A percentile compares a stretch with the other conserved stretches of the same genome.
phyloP scores from a whole-genome alignment of 257 asterid species.

The Scutellaria minor region DNA sequence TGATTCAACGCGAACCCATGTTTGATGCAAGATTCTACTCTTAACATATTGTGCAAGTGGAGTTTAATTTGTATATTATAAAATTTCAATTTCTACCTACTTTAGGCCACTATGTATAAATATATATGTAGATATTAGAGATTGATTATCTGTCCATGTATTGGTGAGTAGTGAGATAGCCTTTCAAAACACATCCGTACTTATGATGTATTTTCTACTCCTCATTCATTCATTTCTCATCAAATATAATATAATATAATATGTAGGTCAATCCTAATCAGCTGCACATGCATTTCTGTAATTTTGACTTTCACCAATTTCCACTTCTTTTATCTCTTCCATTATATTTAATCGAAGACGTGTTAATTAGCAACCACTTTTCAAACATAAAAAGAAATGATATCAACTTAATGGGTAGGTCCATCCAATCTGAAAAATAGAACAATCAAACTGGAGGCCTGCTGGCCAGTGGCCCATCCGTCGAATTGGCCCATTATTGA shows the following conservation, averaged over 20 bases:
- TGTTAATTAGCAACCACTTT: background rate
- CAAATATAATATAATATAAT: background rate
- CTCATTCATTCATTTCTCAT: background rate
- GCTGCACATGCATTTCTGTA: conserved; percentile 33
- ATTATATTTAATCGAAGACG: background rate
- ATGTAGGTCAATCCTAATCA: conserved; percentile 11
- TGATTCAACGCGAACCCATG: no score
- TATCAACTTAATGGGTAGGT: no score
- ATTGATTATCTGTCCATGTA: background rate
- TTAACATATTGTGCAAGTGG: no score
- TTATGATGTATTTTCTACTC: background rate
- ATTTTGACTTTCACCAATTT: conserved; percentile 13
- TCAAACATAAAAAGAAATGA: no score
- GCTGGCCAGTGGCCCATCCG: no score
- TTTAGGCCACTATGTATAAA: background rate
- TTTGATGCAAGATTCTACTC: no score
- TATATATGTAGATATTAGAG: background rate
- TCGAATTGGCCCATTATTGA: no score
- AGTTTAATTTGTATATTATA: no score
- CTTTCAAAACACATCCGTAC: background rate
- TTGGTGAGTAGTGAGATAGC: background rate
- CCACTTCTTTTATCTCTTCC: background rate
- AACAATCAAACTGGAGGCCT: no score
- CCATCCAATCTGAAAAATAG: no score
- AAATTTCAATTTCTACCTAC: no score